Base-by-base conservation (phyloP, 192 early-diverging fungal species). In the Coemansia sp. region DNA sequence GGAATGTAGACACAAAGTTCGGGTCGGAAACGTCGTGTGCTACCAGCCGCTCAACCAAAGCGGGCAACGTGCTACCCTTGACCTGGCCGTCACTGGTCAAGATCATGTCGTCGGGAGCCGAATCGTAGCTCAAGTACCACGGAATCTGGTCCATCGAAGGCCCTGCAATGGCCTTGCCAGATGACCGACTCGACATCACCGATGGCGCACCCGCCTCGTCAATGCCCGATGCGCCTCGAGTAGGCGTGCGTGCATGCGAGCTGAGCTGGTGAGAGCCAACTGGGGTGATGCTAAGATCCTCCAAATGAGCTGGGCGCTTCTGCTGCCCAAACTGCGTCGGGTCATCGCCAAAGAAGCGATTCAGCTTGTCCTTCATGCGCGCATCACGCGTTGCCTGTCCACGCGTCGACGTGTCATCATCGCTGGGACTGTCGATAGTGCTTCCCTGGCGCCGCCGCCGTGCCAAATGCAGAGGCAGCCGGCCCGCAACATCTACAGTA, bases 71-170 rank as follows among this genome's bases (percentile, higher is more conserved):
- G 31, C 91, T 94, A 45, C 94, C 95, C 63, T 88, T 91, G 26
- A 97, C 91, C 55, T 86, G 78, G 8, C 88, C 90, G 55, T 96
- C 95, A 78, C 81, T 85, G 67, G 91, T 91, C 64, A 92, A 87
- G 7, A 88, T 64, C 37, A 97, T 80, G 14, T 93, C 92, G 18
- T 85, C 78, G 8, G 78, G 79, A 7, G 63, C 55, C 61, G 88
- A 88, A 55, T 95, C 93, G 55, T 91, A 86, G 52, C 79, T 70
- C 39, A 97, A 78, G 51, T 83, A 97, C 93, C 92, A 93, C 0
- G 81, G 83, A 52, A 80, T 84, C 61, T 63, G 64, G 36, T 67
- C 49, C 41, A 59, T 54, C n/a, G 28, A 52, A 3, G 65, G 54
- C 20, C 59, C 56, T 1, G 50, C 28, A 33, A 61, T 42, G 16